phyloP scores from a whole-genome alignment of 1,284 basidiomycete genomes.

The Phylloboletellus chloephorus region DNA sequence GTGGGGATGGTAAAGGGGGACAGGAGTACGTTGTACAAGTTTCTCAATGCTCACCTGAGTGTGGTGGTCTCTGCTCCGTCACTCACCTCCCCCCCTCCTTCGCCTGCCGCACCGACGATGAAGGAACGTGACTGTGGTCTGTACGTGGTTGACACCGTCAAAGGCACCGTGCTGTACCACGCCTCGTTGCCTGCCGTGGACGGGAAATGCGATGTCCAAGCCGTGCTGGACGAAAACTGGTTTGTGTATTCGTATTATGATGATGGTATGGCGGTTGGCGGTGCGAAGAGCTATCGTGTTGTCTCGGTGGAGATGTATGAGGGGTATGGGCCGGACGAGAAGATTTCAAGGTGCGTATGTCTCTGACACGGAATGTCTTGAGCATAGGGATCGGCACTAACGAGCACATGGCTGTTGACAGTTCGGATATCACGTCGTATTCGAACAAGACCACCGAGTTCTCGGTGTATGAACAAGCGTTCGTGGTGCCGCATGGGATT shows the following conservation, averaged over 20 bases:
- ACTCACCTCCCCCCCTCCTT: constrained; percentile 2
- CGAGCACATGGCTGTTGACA: constrained; percentile 27
- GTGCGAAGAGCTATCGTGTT: constrained; percentile 62
- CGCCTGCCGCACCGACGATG: no score
- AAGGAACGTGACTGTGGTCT: no score
- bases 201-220: constrained; percentile 60
- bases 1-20: constrained; percentile 83
- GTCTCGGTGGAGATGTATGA: constrained; percentile 88
- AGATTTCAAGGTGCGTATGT: constrained; percentile 57
- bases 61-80: constrained; percentile 54
- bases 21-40: constrained; percentile 90
- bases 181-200: constrained; percentile 44
- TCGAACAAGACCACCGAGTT: constrained; percentile 49
- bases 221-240: constrained; percentile 87
- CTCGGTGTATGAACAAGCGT: constrained; percentile 65
- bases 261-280: constrained; percentile 44
- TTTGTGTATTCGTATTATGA: constrained; percentile 83
- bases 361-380: background rate
- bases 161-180: constrained; percentile 73
- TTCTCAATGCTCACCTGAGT: constrained; percentile 80
- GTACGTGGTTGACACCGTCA: constrained; percentile 74
- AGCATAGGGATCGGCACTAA: background rate
- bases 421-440: constrained; percentile 71
- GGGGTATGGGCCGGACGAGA: constrained; percentile 56
- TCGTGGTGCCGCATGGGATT: constrained; percentile 64